Evolutionary conservation across 371 early-diverging fungal genomes (phyloP), one percentile per base, ranked within the genome.

Genomic region (Nematocida parisii): DNA sequence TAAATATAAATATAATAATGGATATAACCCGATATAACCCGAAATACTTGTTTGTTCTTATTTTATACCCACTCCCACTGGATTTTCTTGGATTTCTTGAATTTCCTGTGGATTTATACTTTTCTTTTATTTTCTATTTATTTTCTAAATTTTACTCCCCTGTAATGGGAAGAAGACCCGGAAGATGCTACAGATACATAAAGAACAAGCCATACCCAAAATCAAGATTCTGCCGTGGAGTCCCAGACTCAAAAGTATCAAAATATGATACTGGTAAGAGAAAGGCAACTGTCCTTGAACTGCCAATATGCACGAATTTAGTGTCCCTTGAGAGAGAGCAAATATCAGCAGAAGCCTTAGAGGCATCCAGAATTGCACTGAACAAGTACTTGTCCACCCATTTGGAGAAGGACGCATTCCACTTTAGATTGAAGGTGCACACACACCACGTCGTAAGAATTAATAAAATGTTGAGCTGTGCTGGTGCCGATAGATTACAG

Each of bases 381-480:
- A 98, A 99, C 94, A 97, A 97, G 92, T 97, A 97, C 92, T 95
- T 99, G 88, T 89, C 93, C 88, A 96, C 95, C 92, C 89, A 89
- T 85, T 89, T 95, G 71, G 99, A 98, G 83, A 99, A 98, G 92
- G 98, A 98, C 86, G 93, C 95, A 68, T 98, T 96, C 95, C 99
- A 99, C 91, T 90, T 97, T 92, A 92, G 98, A 86, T 90, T 99
- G 72, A 93, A 95, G 85, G 95, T 97, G 84, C 98, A 99, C 90
- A 98, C 99, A 66, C 95, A 92, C 91, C 97, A 99, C 90, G 97
- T 99, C 71, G 89, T 96, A 85, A 94, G 99, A 88, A 99, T 99
- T 92, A 99, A 99, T 92, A 99, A 99, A 91, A 99, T 99, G 99
- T 92, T 99, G 92, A 96, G 96, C 83, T 99, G 99, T 90, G 99